phyloP scores from a whole-genome alignment of 139 green algal genomes.

The Chlamydomonas sphaeroides region DNA sequence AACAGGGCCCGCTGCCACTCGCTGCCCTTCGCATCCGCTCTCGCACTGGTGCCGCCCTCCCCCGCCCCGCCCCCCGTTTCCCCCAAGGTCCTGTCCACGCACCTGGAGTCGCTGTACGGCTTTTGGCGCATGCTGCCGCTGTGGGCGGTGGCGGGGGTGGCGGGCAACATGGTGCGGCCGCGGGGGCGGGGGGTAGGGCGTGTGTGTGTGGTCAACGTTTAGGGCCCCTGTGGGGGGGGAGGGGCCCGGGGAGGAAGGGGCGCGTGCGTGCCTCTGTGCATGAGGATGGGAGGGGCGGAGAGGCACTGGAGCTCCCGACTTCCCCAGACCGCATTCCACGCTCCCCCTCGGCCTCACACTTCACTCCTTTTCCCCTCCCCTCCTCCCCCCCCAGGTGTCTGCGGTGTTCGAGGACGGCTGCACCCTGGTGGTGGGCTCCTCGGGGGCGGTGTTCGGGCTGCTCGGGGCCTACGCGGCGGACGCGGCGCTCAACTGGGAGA shows the following conservation, averaged over 20 bases:
- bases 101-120: conserved; percentile 76
- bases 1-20: too few relatives aligned
- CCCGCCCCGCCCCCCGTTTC: too few relatives aligned
- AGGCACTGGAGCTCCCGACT: too few relatives aligned
- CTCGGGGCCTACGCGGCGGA: conserved; percentile 46
- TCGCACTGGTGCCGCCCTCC: too few relatives aligned
- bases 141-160: conserved; percentile 33
- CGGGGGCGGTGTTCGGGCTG: conserved; percentile 44
- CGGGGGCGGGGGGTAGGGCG: background rate
- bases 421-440: conserved; percentile 41
- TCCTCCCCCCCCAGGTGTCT: background rate
- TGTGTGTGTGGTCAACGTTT: background rate
- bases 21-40: too few relatives aligned
- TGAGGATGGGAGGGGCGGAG: too few relatives aligned
- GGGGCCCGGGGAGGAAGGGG: too few relatives aligned
- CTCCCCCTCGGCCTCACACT: background rate
- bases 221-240: background rate
- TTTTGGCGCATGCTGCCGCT: conserved; percentile 51
- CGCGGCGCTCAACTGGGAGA: conserved; percentile 67
- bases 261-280: background rate
- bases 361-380: background rate
- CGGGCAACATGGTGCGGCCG: conserved; percentile 35
- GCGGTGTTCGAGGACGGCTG: conserved; percentile 36
- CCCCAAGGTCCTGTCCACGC: too few relatives aligned
- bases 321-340: background rate